A percentile compares a stretch with the other conserved stretches of the same genome.
phyloP scores from a whole-genome alignment of 1,139 yeast genomes.

The Lodderomyces metapsilosis region DNA sequence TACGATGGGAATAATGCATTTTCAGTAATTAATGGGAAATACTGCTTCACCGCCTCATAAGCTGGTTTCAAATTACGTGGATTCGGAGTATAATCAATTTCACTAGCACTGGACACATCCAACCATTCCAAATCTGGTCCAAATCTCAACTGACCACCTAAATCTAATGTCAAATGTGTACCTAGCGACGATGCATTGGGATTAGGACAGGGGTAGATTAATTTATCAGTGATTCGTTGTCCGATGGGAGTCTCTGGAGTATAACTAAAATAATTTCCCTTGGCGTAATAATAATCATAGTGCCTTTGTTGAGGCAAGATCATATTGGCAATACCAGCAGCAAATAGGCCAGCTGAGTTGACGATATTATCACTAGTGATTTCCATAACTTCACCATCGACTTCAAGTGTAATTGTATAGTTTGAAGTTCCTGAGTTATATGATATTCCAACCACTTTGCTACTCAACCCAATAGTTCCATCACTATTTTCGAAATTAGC shows the following conservation, averaged over 20 bases:
- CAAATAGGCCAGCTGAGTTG: slow-evolving; percentile 78
- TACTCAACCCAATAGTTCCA: slow-evolving; percentile 65
- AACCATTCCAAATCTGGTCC: slow-evolving; percentile 94
- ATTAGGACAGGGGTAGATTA: slow-evolving; percentile 79
- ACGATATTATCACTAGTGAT: slow-evolving; percentile 59
- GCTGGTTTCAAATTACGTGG: slow-evolving; percentile 53
- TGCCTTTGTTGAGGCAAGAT: slow-evolving; percentile 65
- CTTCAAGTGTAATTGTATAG: slow-evolving; percentile 30
- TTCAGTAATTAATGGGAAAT: slow-evolving; percentile 57
- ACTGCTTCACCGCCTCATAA: slow-evolving; percentile 54
- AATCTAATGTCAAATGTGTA: slow-evolving; percentile 79
- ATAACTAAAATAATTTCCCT: slow-evolving; percentile 76
- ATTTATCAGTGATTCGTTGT: slow-evolving; percentile 28
- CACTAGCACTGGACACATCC: slow-evolving; percentile 31
- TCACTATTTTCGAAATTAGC: slow-evolving; percentile 52
- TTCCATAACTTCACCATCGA: slow-evolving; percentile 34
- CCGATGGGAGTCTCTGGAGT: slow-evolving; percentile 41
- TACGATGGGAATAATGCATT: slow-evolving; percentile 64
- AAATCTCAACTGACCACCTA: slow-evolving; percentile 76
- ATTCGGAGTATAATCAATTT: slow-evolving; percentile 50
- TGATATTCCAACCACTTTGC: slow-evolving; percentile 51
- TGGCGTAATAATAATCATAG: slow-evolving; percentile 63
- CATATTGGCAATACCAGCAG: slow-evolving; percentile 67
- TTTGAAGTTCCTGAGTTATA: slow-evolving; percentile 19
- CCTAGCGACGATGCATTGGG: slow-evolving; percentile 76